Evolutionary conservation across 1,139 yeast genomes (phyloP).

Genomic region (Taphrina betulina): DNA sequence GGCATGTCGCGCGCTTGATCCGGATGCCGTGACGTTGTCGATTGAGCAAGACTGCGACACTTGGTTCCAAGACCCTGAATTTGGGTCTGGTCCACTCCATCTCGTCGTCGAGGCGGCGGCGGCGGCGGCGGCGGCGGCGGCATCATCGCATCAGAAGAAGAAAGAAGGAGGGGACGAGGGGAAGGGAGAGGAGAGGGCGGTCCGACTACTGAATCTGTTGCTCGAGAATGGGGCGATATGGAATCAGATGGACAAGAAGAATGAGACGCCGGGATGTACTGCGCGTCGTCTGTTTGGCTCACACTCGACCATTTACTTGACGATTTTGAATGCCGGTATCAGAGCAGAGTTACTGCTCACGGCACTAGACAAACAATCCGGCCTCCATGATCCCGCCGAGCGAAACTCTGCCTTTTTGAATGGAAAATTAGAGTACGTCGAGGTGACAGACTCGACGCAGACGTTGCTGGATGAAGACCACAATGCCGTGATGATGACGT

Average conservation of each 20-base stretch:
- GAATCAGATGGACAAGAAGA: constrained; percentile 49
- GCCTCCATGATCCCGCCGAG: constrained; percentile 41
- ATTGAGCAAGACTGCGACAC: constrained; percentile 29
- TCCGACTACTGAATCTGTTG: not conserved
- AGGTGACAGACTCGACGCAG: constrained; percentile 58
- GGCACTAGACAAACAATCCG: constrained; percentile 51
- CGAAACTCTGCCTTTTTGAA: constrained; percentile 63
- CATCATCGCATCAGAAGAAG: not conserved
- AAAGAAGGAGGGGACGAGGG: too few relatives aligned
- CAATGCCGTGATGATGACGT: constrained; percentile 91
- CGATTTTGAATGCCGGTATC: constrained; percentile 81
- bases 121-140: not conserved
- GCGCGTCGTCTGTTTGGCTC: constrained; percentile 44
- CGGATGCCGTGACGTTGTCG: constrained; percentile 8
- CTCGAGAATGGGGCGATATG: constrained; percentile 33
- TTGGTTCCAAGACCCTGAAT: constrained; percentile 29
- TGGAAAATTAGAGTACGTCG: constrained; percentile 67
- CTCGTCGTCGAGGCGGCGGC: constrained; percentile 8
- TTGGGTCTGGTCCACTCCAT: constrained; percentile 33
- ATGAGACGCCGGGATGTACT: constrained; percentile 46
- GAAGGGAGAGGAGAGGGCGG: constrained; percentile 11
- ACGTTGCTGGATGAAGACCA: constrained; percentile 67
- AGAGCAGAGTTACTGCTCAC: constrained; percentile 81
- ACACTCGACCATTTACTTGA: constrained; percentile 46
- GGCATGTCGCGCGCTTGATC: constrained; percentile 24